Conservation (phyloP, 306 rosid genomes). For the Gynostemma pentaphyllum region DNA sequence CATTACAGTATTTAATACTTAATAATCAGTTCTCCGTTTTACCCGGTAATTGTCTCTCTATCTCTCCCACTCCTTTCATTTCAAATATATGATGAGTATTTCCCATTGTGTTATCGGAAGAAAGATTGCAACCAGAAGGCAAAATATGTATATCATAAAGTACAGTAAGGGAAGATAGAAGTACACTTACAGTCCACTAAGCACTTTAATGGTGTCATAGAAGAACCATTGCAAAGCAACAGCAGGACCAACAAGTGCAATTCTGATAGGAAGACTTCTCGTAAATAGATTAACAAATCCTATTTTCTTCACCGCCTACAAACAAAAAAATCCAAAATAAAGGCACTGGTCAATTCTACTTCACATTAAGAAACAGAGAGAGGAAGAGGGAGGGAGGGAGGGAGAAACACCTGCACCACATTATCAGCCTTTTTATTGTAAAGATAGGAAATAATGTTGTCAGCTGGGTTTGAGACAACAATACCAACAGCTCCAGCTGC, state of each 20-base stretch:
- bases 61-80: not conserved
- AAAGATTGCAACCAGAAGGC: not conserved
- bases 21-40: not conserved
- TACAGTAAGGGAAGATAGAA: not conserved
- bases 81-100: not conserved
- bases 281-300: conserved; percentile 68
- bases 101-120: not conserved
- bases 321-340: not conserved
- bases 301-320: conserved; percentile 74
- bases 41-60: not conserved
- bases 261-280: conserved; percentile 82
- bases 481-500: conserved; percentile 55
- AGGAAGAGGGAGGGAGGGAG: conserved; percentile 3
- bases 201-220: conserved; percentile 76
- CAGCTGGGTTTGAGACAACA: conserved; percentile 59
- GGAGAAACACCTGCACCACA: conserved; percentile 45
- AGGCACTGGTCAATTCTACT: not conserved
- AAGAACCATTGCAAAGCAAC: conserved; percentile 91
- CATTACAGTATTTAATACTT: not conserved
- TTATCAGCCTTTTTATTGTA: conserved; percentile 53
- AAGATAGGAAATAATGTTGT: conserved; percentile 48
- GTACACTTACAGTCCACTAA: conserved; percentile 69
- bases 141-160: not conserved
- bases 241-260: conserved; percentile 71
- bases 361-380: not conserved